phyloP scores from a whole-genome alignment of 139 green algal genomes.

The Chlorella sp. region DNA sequence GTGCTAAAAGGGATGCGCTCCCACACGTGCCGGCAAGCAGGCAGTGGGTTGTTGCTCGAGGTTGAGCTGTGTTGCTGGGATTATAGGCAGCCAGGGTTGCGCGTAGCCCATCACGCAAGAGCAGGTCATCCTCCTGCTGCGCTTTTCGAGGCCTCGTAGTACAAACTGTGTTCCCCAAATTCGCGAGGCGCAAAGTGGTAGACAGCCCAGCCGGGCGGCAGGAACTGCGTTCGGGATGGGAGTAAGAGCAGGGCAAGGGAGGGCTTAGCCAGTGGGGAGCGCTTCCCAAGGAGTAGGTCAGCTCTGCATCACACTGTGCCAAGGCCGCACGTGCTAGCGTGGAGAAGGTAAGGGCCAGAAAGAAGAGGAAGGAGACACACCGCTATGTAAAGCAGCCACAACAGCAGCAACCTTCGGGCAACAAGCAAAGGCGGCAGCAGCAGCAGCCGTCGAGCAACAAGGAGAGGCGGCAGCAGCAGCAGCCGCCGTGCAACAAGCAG shows the following conservation, averaged over 20 bases:
- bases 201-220: constrained; percentile 73
- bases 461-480: too few species aligned
- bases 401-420: not conserved
- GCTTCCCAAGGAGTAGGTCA: too few species aligned
- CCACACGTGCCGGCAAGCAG: too few species aligned
- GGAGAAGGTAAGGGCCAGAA: too few species aligned
- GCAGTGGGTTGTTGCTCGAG: not conserved
- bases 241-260: not conserved
- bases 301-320: too few species aligned
- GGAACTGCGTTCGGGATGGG: constrained; percentile 24
- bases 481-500: not conserved
- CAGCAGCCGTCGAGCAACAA: too few species aligned
- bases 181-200: constrained; percentile 46
- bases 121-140: too few species aligned
- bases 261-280: not conserved
- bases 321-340: not conserved
- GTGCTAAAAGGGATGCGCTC: too few species aligned
- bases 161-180: constrained; percentile 35
- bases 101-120: not conserved
- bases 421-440: not conserved
- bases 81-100: not conserved
- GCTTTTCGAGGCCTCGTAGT: not conserved
- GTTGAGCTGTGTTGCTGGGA: not conserved
- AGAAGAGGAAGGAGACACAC: not conserved
- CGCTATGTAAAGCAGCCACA: not conserved